A percentile compares a stretch with the other conserved stretches of the same genome.
Evolutionary conservation across 345 rosid species (phyloP).

Genomic region (Populus alba): DNA sequence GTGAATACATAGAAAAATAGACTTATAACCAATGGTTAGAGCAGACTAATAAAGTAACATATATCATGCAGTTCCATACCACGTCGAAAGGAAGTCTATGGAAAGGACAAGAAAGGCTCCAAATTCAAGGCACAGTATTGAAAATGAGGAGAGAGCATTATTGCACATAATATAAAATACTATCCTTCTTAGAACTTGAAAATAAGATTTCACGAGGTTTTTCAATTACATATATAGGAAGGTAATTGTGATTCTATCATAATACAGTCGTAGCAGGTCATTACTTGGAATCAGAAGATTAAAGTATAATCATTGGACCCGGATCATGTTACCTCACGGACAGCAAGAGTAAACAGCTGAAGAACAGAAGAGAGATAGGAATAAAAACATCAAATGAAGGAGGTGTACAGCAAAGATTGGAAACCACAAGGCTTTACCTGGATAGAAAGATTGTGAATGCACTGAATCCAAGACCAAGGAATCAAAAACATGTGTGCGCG

Average conservation of each 20-base stretch:
- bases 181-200: not conserved
- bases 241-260: not conserved
- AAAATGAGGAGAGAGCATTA: not conserved
- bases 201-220: not conserved
- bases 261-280: not conserved
- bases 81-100: not conserved
- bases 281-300: constrained; percentile 4
- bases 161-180: not conserved
- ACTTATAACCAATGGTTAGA: not conserved
- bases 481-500: not conserved
- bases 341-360: constrained; percentile 16
- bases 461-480: constrained; percentile 4
- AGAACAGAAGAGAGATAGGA: constrained; percentile 27
- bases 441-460: not conserved
- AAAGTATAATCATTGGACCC: constrained; percentile 18
- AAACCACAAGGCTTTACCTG: constrained; percentile 20
- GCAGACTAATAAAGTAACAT: not conserved
- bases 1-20: not conserved
- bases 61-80: not conserved
- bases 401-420: constrained; percentile 26
- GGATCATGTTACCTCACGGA: constrained; percentile 16
- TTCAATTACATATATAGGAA: not conserved
- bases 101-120: not conserved
- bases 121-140: not conserved
- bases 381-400: constrained; percentile 46